Evolutionary conservation across 345 rosid genomes (phyloP).

Genomic region (Populus simonii): DNA sequence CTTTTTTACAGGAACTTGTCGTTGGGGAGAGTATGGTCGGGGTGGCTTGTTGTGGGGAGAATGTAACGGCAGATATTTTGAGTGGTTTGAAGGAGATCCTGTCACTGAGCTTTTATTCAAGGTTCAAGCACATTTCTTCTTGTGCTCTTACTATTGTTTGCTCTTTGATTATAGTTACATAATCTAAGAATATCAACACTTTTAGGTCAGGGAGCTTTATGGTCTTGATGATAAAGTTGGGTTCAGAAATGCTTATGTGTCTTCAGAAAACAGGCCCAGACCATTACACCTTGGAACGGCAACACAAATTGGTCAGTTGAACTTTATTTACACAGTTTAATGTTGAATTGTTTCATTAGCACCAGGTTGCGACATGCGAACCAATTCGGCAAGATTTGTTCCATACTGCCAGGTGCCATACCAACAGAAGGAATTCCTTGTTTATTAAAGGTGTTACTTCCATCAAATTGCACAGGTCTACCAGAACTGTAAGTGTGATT

Average conservation of each 20-base stretch:
- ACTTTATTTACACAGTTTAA: constrained; percentile 8
- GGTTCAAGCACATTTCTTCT: constrained; percentile 38
- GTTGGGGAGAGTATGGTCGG: constrained; percentile 98
- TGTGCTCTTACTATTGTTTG: neutral
- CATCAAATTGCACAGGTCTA: constrained; percentile 74
- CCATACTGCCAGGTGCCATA: constrained; percentile 59
- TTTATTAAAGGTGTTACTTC: constrained; percentile 87
- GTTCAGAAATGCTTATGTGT: constrained; percentile 73
- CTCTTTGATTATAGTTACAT: constrained; percentile 4
- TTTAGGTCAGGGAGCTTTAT: constrained; percentile 88
- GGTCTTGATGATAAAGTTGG: constrained; percentile 69
- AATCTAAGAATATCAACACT: neutral
- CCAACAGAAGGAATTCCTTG: constrained; percentile 96
- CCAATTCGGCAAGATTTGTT: constrained; percentile 12
- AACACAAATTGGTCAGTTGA: constrained; percentile 80
- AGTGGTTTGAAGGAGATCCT: constrained; percentile 85
- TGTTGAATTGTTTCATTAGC: constrained; percentile 10
- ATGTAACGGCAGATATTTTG: constrained; percentile 68
- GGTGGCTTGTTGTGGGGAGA: constrained; percentile 98
- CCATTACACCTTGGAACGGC: constrained; percentile 90
- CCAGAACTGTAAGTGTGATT: constrained; percentile 61
- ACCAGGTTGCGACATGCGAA: neutral
- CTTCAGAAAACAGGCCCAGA: constrained; percentile 74
- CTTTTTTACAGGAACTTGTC: constrained; percentile 62
- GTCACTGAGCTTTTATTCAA: constrained; percentile 59